These are phyloP conservation scores for Talinum fruticosum DNA, from an alignment of 148 eudicot genomes.

Conservation along the genomic window DNA sequence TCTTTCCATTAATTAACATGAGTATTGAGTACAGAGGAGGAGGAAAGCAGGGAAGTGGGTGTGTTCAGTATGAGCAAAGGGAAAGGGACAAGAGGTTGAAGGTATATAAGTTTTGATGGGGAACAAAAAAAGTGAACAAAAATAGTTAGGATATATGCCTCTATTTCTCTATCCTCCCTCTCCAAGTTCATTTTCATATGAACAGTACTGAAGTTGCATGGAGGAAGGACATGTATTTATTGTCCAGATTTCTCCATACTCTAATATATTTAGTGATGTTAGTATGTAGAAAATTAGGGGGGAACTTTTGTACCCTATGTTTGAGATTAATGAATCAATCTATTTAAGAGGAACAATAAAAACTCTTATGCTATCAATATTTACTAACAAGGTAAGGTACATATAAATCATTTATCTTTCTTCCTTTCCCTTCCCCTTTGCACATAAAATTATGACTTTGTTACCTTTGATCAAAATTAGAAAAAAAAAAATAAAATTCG, in stretches of 20 bases:
- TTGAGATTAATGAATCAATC: background rate
- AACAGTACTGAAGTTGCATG: constrained; percentile 22
- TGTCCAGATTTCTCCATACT: constrained; percentile 22
- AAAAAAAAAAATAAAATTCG: background rate
- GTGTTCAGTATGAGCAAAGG: background rate
- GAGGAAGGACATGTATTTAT: background rate
- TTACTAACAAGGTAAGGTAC: too few species aligned
- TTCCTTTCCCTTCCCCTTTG: too few species aligned
- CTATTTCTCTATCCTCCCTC: too few species aligned
- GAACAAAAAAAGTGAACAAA: background rate
- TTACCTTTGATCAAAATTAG: too few species aligned
- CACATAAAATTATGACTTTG: too few species aligned
- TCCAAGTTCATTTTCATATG: background rate
- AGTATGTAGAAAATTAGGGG: too few species aligned
- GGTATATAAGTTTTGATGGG: constrained; percentile 20
- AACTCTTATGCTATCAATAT: too few species aligned
- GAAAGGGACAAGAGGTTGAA: background rate
- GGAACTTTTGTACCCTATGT: too few species aligned
- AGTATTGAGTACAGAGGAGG: too few species aligned
- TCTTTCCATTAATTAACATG: too few species aligned
- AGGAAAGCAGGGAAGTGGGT: background rate
- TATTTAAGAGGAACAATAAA: too few species aligned
- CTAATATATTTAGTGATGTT: background rate
- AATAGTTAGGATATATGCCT: background rate
- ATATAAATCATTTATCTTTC: too few species aligned